phyloP scores from a whole-genome alignment of 495 filamentous ascomycete genomes.

The Penicillium manginii region DNA sequence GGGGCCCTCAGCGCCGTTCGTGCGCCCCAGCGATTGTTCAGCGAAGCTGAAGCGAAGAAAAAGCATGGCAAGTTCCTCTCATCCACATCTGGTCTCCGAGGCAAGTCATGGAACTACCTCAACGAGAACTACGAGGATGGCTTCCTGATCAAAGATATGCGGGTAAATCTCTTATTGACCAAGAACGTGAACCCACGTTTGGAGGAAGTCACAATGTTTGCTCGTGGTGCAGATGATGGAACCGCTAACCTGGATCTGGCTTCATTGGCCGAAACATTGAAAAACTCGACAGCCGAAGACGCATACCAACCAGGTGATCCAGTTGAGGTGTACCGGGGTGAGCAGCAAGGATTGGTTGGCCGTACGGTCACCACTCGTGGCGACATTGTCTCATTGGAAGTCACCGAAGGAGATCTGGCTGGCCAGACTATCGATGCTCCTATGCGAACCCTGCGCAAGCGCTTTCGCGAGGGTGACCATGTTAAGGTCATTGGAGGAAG shows the following conservation, averaged over 20 bases:
- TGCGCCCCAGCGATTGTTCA: conserved; percentile 93
- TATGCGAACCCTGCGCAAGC: conserved; percentile 88
- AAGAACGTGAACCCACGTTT: conserved; percentile 91
- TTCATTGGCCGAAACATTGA: conserved; percentile 83
- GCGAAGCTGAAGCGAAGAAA: conserved; percentile 90
- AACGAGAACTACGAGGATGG: conserved; percentile 90
- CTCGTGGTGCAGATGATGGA: conserved; percentile 85
- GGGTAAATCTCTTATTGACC: conserved; percentile 78
- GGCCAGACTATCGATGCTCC: conserved; percentile 92
- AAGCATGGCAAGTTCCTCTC: conserved; percentile 74
- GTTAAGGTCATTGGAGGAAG: conserved; percentile 98
- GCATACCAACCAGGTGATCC: conserved; percentile 89
- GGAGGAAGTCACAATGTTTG: conserved; percentile 93
- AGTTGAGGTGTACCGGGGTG: conserved; percentile 94
- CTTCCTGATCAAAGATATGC: conserved; percentile 92
- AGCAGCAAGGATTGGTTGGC: conserved; percentile 89
- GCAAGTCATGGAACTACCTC: conserved; percentile 80
- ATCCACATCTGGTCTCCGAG: conserved; percentile 54
- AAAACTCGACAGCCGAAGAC: conserved; percentile 72
- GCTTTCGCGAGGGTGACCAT: conserved; percentile 92
- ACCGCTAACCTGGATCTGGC: conserved; percentile 91
- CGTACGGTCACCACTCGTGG: conserved; percentile 83
- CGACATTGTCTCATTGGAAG: conserved; percentile 87
- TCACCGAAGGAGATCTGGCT: conserved; percentile 79
- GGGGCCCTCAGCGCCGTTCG: conserved; percentile 57